Evolutionary conservation across 2,329 filamentous ascomycete genomes (phyloP), one percentile per base, ranked within the genome.

Genomic region (Cladosporium cucumerinum): DNA sequence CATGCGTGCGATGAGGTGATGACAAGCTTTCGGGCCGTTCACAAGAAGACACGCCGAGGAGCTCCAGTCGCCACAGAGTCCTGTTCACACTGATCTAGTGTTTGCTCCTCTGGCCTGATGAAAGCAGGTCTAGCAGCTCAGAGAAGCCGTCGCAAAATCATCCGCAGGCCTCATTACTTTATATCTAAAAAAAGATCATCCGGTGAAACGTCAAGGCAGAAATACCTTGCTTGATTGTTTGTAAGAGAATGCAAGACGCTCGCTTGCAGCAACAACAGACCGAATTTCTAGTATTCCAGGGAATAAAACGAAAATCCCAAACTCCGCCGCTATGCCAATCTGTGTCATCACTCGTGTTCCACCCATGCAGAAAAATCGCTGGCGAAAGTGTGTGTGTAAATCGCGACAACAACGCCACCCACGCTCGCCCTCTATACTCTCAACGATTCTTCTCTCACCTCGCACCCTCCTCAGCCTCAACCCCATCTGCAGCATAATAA

Each of bases 291-390:
- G 48, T 26, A 12, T 25, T 28, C 23, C n/a, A 12, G n/a, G 5
- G n/a, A 23, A 18, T 21, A 2, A 46, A 46, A 32, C 18, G 11
- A 54, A 21, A 54, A 25, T 18, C 18, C 18, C 26, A 39, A 52
- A 61, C 59, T 30, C 59, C 59, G 18, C 18, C 59, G 59, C 59
- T 54, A 61, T 61, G 59, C 59, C 59, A 61, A n/a, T 61, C 48
- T 54, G 18, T 51, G 26, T 60, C 51, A 54, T 54, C 18, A 32
- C 6, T 54, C 51, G 48, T 59, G 4, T 46, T 48, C 48, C 28
- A 21, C n/a, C 18, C 28, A n/a, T 54, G 51, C 26, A 54, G 25
- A n/a, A n/a, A 3, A 10, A 54, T n/a, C 16, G 28, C 28, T 30
- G 18, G 26, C 25, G 14, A 18, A 26, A n/a, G 6, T 28, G 11